Base-by-base conservation (phyloP, 208 protist genomes). In the Leishmania major region DNA sequence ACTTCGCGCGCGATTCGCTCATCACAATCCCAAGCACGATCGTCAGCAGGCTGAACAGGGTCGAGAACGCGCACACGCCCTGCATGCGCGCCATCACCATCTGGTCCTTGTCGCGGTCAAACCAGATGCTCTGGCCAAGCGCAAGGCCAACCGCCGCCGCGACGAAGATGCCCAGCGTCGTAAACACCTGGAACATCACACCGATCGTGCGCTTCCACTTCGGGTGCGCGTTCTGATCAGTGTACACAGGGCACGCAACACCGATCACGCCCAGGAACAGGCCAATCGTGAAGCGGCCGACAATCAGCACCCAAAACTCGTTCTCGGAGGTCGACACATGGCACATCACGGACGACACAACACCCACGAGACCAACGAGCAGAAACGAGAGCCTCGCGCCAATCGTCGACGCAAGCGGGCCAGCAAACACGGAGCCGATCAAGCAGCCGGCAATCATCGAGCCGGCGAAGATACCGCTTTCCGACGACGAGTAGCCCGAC, bases 91-190 rank as follows among this genome's bases (percentile, higher is more conserved):
- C 86, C 79, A 87, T 86, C 78, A 95, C 70, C 40, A 86, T 82
- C 49, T 86, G 78, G 84, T 95, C 82, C 60, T 66, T 76, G 67
- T 86, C 55, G 3, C 7, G 37, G 57, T 82, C 53, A 72, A 81
- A 91, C 28, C 82, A 45, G 40, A 92, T 79, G 49, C 85, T 95
- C 75, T 91, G 84, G 64, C 87, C 89, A 2, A 96, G 31, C 2
- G 85, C 84, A 75, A 96, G 84, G 51, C 92, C 95, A 17, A 96
- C 84, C 60, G 66, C 67, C 45, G 93, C 88, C 47, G 93, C 93
- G n/a, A 96, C 8, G 80, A 98, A 91, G 84, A 95, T 96, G 67
- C 93, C 93, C 71, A 98, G 88, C 69, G 93, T 96, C 25, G 83
- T 94, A 84, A 94, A 96, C 47, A 97, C 83, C 82, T 96, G 91